Evolutionary conservation across 2,329 filamentous ascomycete species (phyloP), one percentile per base, ranked within the genome.

Genomic region (Aureobasidium namibiae): DNA sequence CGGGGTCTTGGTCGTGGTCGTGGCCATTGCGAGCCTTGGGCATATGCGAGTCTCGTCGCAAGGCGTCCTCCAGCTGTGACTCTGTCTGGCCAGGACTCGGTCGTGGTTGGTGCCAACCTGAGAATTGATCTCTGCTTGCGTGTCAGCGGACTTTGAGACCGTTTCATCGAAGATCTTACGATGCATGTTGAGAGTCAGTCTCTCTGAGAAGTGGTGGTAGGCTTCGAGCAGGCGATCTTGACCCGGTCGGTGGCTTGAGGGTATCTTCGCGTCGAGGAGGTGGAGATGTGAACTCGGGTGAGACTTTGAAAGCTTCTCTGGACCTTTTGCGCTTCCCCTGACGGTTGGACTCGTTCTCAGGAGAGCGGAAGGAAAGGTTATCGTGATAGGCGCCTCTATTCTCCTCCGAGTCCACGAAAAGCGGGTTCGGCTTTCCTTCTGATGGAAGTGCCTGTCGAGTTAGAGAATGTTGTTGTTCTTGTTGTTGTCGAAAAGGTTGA

Each of bases 1-100:
- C n/a, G n/a, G n/a, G n/a, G n/a, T n/a, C n/a, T n/a, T n/a, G n/a
- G n/a, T n/a, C n/a, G n/a, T n/a, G n/a, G n/a, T n/a, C n/a, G n/a
- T n/a, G n/a, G n/a, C n/a, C 46, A 11, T 31, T 21, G 38, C 39
- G 38, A 23, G 38, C 33, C 13, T 49, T 14, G n/a, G 26, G n/a
- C 42, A 52, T 42, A 36, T 59, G 56, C 24, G 46, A 52, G 14
- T 59, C 56, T 52, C 56, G 36, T 41, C 46, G 56, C 56, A 50
- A 18, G 11, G 24, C 18, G 8, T 52, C 56, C 13, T 45, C 56
- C 5, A 42, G 24, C 4, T 59, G 38, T 36, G 18, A 13, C 8
- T 59, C 56, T 14, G 23, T 18, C 14, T 48, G 31, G 21, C 21
- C 14, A 10, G 41, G 31, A 21, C 26, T 39, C 4, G 29, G 52